These are phyloP conservation scores for Colletotrichum limetticola DNA, from an alignment of 2,329 filamentous ascomycete genomes.

Conservation along the genomic window DNA sequence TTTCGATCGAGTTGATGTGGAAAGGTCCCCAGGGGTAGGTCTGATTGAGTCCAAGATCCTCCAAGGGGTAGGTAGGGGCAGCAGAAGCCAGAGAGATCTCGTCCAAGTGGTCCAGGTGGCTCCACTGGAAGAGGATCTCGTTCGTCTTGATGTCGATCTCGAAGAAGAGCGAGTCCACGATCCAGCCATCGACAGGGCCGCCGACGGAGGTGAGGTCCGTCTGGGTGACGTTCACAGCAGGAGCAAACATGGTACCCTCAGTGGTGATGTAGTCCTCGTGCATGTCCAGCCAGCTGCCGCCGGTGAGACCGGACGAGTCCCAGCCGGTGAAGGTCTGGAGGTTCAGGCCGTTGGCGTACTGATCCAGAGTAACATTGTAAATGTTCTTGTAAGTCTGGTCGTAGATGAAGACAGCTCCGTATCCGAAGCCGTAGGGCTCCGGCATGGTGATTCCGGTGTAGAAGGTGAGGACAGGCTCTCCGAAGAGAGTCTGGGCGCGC, in stretches of 20 bases:
- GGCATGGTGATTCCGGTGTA: slow-evolving; percentile 42
- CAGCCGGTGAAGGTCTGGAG: slow-evolving; percentile 18
- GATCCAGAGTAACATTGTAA: slow-evolving; percentile 17
- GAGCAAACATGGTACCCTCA: slow-evolving; percentile 52
- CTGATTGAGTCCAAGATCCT: slow-evolving; percentile 39
- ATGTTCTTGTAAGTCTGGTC: slow-evolving; percentile 42
- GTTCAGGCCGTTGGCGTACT: slow-evolving; percentile 8
- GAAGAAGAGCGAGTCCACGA: slow-evolving; percentile 50
- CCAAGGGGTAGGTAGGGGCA: slow-evolving; percentile 35
- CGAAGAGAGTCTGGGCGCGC: slow-evolving; percentile 42
- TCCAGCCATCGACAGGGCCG: slow-evolving; percentile 40
- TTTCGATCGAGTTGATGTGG: slow-evolving; percentile 67
- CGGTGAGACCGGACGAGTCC: slow-evolving; percentile 11
- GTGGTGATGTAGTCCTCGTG: slow-evolving; percentile 55
- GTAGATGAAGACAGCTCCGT: slow-evolving; percentile 45
- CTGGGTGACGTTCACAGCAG: slow-evolving; percentile 46
- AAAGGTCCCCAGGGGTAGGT: slow-evolving; percentile 63
- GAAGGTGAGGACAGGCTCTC: slow-evolving; percentile 43
- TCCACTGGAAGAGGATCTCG: slow-evolving; percentile 54
- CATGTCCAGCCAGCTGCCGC: slow-evolving; percentile 39
- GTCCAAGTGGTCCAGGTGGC: slow-evolving; percentile 45
- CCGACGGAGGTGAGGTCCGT: slow-evolving; percentile 41
- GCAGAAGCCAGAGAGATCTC: slow-evolving; percentile 12
- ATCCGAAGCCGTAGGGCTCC: slow-evolving; percentile 43
- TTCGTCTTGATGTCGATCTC: slow-evolving; percentile 54